Evolutionary conservation across 169 alveolate species (phyloP).

Genomic region (Perkinsus marinus): DNA sequence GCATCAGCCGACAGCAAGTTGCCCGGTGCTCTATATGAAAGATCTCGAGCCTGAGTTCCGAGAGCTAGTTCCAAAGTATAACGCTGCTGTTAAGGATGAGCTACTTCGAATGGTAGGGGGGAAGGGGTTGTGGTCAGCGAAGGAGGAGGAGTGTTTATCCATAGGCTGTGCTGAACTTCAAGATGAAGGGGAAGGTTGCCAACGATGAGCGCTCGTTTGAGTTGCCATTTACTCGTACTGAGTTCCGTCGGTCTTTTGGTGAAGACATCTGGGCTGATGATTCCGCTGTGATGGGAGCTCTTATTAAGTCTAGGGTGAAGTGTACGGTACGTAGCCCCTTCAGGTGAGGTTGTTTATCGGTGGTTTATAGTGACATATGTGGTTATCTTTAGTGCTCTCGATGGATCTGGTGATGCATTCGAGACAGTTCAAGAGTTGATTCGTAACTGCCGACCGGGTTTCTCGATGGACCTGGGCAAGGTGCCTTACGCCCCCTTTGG

Average conservation of each 20-base stretch:
- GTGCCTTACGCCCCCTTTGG: not conserved
- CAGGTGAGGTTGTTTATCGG: not conserved
- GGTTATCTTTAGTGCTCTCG: not conserved
- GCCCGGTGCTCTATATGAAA: not conserved
- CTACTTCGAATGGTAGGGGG: not conserved
- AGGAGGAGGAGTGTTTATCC: not conserved
- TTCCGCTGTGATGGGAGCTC: not conserved
- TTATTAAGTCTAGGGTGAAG: not conserved
- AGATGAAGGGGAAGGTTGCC: not conserved
- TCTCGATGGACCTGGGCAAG: not conserved
- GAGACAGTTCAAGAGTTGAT: not conserved
- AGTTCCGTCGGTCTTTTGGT: not conserved
- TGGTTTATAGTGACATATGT: not conserved
- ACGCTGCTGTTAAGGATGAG: not conserved
- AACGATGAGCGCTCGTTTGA: not conserved
- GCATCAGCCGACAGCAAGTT: not conserved
- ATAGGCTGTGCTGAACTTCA: not conserved
- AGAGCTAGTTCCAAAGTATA: not conserved
- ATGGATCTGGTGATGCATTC: not conserved
- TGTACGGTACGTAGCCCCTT: not conserved
- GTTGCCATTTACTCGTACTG: not conserved
- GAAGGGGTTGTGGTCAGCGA: not conserved
- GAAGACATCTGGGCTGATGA: not conserved
- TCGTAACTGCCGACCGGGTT: not conserved
- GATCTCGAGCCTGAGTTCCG: not conserved